These are phyloP conservation scores for Austroboletus festivus DNA, from an alignment of 768 basidiomycete species.

Conservation along the genomic window DNA sequence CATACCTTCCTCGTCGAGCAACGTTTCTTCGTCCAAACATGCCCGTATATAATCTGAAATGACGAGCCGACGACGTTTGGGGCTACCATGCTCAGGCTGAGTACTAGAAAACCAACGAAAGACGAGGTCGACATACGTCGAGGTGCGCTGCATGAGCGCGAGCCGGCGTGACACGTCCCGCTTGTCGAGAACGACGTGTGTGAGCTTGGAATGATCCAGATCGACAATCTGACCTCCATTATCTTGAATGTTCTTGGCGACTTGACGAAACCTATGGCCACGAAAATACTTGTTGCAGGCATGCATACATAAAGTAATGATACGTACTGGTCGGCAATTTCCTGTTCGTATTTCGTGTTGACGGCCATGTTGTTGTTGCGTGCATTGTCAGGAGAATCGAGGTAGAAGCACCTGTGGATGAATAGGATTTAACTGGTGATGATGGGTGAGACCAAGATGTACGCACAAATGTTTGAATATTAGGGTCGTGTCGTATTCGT, in stretches of 20 bases:
- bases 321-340: slow-evolving; percentile 53
- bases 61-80: slow-evolving; percentile 76
- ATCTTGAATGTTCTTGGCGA: slow-evolving; percentile 50
- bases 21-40: slow-evolving; percentile 78
- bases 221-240: slow-evolving; percentile 74
- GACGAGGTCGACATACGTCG: slow-evolving; percentile 48
- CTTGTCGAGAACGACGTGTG: slow-evolving; percentile 83
- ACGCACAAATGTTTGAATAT: slow-evolving; percentile 85
- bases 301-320: not conserved
- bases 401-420: slow-evolving; percentile 75
- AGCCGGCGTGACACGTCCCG: slow-evolving; percentile 72
- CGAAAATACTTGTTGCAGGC: not conserved
- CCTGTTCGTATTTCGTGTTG: slow-evolving; percentile 49
- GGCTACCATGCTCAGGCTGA: slow-evolving; percentile 46
- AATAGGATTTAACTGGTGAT: not conserved
- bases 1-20: slow-evolving; percentile 79
- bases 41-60: slow-evolving; percentile 74
- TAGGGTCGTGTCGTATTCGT: slow-evolving; percentile 72
- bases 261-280: slow-evolving; percentile 48
- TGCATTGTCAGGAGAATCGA: slow-evolving; percentile 81
- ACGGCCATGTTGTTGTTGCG: slow-evolving; percentile 57
- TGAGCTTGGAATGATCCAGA: slow-evolving; percentile 74
- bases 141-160: slow-evolving; percentile 67
- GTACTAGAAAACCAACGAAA: not conserved
- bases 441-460: not conserved